Conservation (phyloP, 495 filamentous ascomycete species). For the Mycothermus thermophilus region DNA sequence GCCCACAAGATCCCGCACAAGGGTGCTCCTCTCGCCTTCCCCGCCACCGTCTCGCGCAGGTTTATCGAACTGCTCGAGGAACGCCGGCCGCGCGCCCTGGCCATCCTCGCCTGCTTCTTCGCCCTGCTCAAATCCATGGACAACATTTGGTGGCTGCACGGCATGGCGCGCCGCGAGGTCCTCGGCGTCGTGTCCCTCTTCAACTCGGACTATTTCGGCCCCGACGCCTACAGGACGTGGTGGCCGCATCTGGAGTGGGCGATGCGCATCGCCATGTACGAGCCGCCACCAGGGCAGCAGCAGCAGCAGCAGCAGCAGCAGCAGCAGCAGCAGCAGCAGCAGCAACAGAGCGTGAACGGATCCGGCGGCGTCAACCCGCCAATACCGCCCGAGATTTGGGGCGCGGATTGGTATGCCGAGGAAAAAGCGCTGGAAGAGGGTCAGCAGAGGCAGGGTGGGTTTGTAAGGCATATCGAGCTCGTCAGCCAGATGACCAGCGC, state of each 20-base stretch:
- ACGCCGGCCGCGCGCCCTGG: constrained; percentile 38
- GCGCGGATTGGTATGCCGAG: constrained; percentile 32
- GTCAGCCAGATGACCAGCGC: constrained; percentile 32
- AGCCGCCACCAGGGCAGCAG: constrained; percentile 3
- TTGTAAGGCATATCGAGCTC: constrained; percentile 35
- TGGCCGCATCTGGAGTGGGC: constrained; percentile 45
- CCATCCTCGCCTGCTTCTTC: constrained; percentile 43
- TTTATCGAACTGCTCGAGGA: constrained; percentile 39
- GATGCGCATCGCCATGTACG: constrained; percentile 35
- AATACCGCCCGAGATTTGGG: constrained; percentile 40
- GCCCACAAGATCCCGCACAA: constrained; percentile 42
- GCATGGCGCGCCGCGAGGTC: constrained; percentile 41
- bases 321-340: not conserved
- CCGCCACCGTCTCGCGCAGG: constrained; percentile 44
- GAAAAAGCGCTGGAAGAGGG: constrained; percentile 18
- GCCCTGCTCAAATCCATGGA: constrained; percentile 40
- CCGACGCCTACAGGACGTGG: constrained; percentile 31
- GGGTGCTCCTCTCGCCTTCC: constrained; percentile 38
- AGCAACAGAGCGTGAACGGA: constrained; percentile 9
- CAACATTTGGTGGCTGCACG: constrained; percentile 42
- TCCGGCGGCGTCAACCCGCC: constrained; percentile 16
- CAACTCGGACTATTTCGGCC: constrained; percentile 29
- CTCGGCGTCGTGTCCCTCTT: constrained; percentile 39
- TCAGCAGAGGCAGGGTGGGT: constrained; percentile 15
- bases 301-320: not conserved